A percentile compares a stretch with the other conserved stretches of the same genome.
These are phyloP conservation scores for Cercospora citrullina DNA, from an alignment of 2,329 filamentous ascomycete genomes.

Conservation along the genomic window DNA sequence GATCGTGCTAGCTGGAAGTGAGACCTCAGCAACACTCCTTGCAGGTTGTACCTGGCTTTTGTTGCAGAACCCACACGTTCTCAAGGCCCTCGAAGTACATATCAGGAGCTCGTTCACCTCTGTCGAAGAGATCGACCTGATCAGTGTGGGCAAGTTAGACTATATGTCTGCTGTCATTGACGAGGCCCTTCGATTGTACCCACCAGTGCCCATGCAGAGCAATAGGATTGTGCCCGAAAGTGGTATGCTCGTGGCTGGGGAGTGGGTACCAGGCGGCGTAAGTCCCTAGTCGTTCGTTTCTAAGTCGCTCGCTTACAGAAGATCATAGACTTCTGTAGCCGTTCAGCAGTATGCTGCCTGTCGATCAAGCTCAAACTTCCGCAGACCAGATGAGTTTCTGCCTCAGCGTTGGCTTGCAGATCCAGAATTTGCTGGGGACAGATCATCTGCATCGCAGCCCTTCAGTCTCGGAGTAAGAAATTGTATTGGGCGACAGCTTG, in stretches of 20 bases:
- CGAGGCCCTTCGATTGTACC: slow-evolving; percentile 42
- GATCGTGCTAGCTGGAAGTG: slow-evolving; percentile 70
- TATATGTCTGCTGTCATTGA: slow-evolving; percentile 44
- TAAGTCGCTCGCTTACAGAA: background rate
- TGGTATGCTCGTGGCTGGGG: background rate
- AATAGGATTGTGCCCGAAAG: background rate
- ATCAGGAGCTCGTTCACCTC: slow-evolving; percentile 44
- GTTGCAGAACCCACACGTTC: slow-evolving; percentile 59
- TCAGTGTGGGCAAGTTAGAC: slow-evolving; percentile 37
- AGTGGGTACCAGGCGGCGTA: background rate
- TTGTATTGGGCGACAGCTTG: slow-evolving; percentile 19
- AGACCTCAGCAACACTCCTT: slow-evolving; percentile 74
- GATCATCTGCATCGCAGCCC: slow-evolving; percentile 23
- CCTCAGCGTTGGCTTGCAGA: slow-evolving; percentile 44
- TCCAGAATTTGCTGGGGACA: slow-evolving; percentile 24
- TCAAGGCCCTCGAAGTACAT: slow-evolving; percentile 59
- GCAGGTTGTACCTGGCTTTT: slow-evolving; percentile 71
- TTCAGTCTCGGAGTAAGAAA: slow-evolving; percentile 17
- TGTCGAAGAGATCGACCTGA: slow-evolving; percentile 40
- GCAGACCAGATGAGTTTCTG: slow-evolving; percentile 26
- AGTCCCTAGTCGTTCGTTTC: background rate
- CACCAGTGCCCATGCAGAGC: slow-evolving; percentile 34
- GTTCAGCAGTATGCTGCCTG: slow-evolving; percentile 25
- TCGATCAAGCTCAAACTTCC: slow-evolving; percentile 29
- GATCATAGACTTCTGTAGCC: slow-evolving; percentile 29